Base-by-base conservation (phyloP, 257 asterid species). In the Phtheirospermum japonicum region DNA sequence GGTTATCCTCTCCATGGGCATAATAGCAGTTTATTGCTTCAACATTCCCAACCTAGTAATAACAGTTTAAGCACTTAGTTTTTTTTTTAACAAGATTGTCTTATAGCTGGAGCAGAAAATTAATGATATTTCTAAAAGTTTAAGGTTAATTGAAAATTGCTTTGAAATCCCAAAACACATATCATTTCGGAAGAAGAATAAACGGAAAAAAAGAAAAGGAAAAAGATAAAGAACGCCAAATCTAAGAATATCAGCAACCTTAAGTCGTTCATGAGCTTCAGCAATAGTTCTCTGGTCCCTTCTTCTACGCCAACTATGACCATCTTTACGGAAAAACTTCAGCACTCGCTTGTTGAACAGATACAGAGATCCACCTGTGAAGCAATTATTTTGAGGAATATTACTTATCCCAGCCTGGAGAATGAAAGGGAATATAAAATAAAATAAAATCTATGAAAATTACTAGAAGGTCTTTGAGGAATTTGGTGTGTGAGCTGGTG, bases 211-310 rank as follows among this genome's bases (percentile, higher is more conserved):
- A 36, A 14, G 14, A 39, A 39, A 39, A 39, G 12, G 36, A 70
- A 74, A 73, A 70, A 71, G 54, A n/a, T n/a, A n/a, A n/a, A n/a
- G n/a, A n/a, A n/a, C n/a, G n/a, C n/a, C n/a, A n/a, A n/a, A n/a
- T n/a, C 26, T 30, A 52, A 18, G 11, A 36, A 53, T 63, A 68
- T 62, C 52, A 67, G 51, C 43, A 54, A 92, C 99, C 99, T 92
- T 92, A 54, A 92, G 94, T 69, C 94, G 84, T 79, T 92, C 99
- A 59, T 92, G 99, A 52, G 91, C 97, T 82, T 92, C 99, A 64
- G 95, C 91, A 70, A 85, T 83, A 65, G 95, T 82, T 79, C 79
- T 82, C 73, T 94, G 95, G 76, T 89, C 96, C 82, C 61, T 89
- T 78, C 95, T 92, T 64, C 81, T 86, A 63, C 96, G 96, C 99